These are phyloP conservation scores for Plasmodium coatneyi DNA, from an alignment of 169 alveolate species.

Conservation along the genomic window DNA sequence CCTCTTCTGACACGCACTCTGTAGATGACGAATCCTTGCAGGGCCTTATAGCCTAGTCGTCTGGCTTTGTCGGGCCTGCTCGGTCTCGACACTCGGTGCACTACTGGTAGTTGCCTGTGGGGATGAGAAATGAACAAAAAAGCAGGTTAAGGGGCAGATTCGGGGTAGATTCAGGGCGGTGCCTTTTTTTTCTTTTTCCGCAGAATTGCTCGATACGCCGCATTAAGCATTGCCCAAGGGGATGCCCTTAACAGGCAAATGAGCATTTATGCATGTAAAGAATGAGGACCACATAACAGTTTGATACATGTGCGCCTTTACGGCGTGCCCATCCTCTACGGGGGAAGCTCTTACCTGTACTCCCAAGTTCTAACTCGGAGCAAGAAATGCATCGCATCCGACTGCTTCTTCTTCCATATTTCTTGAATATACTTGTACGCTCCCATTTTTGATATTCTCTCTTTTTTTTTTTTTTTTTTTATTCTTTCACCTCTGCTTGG, in stretches of 20 bases:
- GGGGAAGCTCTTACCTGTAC: slow-evolving; percentile 85
- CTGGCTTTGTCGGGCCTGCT: slow-evolving; percentile 98
- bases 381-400: slow-evolving; percentile 98
- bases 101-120: slow-evolving; percentile 96
- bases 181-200: background rate
- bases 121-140: background rate
- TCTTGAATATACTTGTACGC: slow-evolving; percentile 94
- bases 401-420: slow-evolving; percentile 99
- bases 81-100: slow-evolving; percentile 95
- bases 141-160: background rate
- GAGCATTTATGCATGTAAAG: background rate
- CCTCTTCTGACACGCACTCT: slow-evolving; percentile 99
- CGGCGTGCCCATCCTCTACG: background rate
- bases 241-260: background rate
- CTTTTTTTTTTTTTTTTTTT: slow-evolving; percentile 22
- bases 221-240: background rate
- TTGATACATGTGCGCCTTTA: background rate
- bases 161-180: background rate
- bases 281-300: background rate
- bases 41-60: slow-evolving; percentile 99
- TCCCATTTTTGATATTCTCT: slow-evolving; percentile 89
- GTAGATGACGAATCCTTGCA: slow-evolving; percentile 99
- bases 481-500: background rate
- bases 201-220: background rate
- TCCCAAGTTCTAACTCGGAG: slow-evolving; percentile 99